Evolutionary conservation across 768 basidiomycete species (phyloP), one percentile per base, ranked within the genome.

Genomic region (Dacryopinax primogenitus): DNA sequence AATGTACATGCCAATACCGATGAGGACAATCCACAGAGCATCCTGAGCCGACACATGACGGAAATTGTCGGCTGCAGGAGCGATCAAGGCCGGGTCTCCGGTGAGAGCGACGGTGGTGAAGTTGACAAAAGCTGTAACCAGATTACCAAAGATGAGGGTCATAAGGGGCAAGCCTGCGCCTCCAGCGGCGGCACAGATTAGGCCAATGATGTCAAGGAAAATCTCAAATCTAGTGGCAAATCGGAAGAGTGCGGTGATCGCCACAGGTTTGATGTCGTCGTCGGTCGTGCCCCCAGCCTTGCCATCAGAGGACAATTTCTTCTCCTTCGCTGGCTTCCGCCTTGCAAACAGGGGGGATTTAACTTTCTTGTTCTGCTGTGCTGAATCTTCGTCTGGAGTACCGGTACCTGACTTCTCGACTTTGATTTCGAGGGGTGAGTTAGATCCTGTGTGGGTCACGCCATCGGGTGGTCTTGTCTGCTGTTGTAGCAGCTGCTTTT

Each of bases 131-230:
- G 63, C 15, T 18, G 63, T 32, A 0, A 68, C 69, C 12, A 72
- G 65, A 41, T 67, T 68, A 21, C 77, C 78, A 67, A 79, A 79
- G 64, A 79, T 74, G 61, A 78, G 70, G 12, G 70, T 68, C 70
- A 69, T 68, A 3, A 69, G 65, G 18, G 67, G 69, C 64, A 76
- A 76, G 36, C 74, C 70, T 6, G 73, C 73, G 21, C 75, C 75
- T 6, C 74, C 73, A 1, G 69, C 73, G 33, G 72, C 71, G 18
- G 78, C 76, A 45, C 73, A 69, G 23, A 79, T 21, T 18, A 79
- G 39, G 3, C 77, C 78, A 62, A 78, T 45, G 18, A 73, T 2
- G 67, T 79, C 73, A 58, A 76, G 33, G 34, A 70, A 15, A 11
- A 71, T 33, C 67, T 80, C 79, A 28, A 71, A 41, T 12, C 63